Conservation (phyloP, 768 basidiomycete species). For the Kondoa subrosea region DNA sequence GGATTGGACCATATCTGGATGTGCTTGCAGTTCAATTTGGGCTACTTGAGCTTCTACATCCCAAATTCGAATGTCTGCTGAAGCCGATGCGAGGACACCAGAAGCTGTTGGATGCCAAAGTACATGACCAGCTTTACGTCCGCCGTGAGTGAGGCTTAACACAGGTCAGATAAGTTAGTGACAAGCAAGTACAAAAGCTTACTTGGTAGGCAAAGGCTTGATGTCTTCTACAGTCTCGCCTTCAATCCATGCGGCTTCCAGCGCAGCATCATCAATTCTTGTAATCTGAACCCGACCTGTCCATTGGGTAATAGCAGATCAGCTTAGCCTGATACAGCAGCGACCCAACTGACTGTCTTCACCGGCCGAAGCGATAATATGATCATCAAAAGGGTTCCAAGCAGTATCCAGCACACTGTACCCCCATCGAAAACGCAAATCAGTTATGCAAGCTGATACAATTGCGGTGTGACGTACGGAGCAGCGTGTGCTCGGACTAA, state of each 20-base stretch:
- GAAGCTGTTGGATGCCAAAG: slow-evolving; percentile 80
- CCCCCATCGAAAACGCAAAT: no score
- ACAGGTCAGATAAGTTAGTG: no score
- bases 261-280: slow-evolving; percentile 55
- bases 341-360: slow-evolving; percentile 61
- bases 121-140: slow-evolving; percentile 84
- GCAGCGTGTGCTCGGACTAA: slow-evolving; percentile 55
- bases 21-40: slow-evolving; percentile 45
- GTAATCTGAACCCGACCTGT: slow-evolving; percentile 50
- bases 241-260: slow-evolving; percentile 43
- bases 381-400: slow-evolving; percentile 89
- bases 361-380: slow-evolving; percentile 71
- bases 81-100: slow-evolving; percentile 60
- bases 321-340: neutral
- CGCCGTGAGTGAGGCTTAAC: slow-evolving; percentile 37
- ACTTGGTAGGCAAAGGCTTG: slow-evolving; percentile 65
- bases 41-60: slow-evolving; percentile 58
- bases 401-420: slow-evolving; percentile 76
- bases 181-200: no score
- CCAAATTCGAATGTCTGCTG: slow-evolving; percentile 78
- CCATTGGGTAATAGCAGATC: neutral
- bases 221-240: slow-evolving; percentile 78
- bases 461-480: no score
- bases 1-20: slow-evolving; percentile 66
- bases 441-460: no score